Percentiles rank a stretch among this genome's conserved stretches.
phyloP scores from a whole-genome alignment of 2,329 filamentous ascomycete genomes.

The Pestalotiopsis sp. region DNA sequence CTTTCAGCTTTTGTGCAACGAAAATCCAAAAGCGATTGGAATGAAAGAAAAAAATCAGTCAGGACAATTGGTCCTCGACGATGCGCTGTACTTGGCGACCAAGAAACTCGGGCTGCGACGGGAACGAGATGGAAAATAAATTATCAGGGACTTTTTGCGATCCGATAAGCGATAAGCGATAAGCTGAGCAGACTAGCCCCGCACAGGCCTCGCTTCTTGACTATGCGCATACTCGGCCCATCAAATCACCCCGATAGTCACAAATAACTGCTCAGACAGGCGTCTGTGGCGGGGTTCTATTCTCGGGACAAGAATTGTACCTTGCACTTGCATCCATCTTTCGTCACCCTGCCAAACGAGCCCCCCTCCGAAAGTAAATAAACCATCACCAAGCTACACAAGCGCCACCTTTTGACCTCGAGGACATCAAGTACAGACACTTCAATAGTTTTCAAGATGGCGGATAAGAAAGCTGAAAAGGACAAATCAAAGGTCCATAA shows the following conservation, averaged over 20 bases:
- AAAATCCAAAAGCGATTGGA: background rate
- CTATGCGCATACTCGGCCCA: background rate
- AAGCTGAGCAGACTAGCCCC: slow-evolving; percentile 2
- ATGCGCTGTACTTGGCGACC: background rate
- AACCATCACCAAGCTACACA: background rate
- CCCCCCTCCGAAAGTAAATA: slow-evolving; percentile 13
- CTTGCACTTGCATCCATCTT: background rate
- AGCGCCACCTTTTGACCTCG: background rate
- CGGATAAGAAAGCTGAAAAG: slow-evolving; percentile 43
- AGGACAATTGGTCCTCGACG: background rate
- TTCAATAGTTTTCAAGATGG: slow-evolving; percentile 23
- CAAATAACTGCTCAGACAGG: background rate
- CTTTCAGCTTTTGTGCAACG: background rate
- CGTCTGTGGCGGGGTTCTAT: background rate
- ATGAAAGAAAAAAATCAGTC: background rate
- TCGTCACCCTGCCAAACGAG: slow-evolving; percentile 10
- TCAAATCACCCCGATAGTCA: background rate
- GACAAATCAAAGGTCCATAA: slow-evolving; percentile 92
- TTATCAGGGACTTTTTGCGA: slow-evolving; percentile 8
- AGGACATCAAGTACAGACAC: background rate
- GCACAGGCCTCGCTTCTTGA: background rate
- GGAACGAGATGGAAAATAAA: slow-evolving; percentile 6
- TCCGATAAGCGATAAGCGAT: slow-evolving; percentile 12
- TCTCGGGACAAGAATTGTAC: background rate
- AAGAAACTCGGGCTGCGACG: background rate